Conservation (phyloP, 2,329 filamentous ascomycete genomes). For the Grosmannia penicillata region DNA sequence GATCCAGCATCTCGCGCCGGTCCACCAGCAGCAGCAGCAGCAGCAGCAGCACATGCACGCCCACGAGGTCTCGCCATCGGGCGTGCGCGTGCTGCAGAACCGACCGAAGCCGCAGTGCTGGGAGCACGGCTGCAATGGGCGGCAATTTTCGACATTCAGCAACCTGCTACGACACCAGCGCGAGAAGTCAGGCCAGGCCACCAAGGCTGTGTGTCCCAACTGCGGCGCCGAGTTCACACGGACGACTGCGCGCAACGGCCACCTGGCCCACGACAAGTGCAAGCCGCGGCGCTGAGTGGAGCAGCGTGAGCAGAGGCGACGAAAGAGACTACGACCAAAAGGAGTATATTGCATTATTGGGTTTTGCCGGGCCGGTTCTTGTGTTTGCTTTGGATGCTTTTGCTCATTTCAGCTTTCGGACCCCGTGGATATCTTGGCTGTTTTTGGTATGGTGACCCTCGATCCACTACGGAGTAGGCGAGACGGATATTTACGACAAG, state of each 20-base stretch:
- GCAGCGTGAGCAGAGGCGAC: neutral
- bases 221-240: conserved; percentile 90
- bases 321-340: too few species aligned
- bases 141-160: conserved; percentile 92
- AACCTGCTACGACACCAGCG: conserved; percentile 85
- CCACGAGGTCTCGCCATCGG: conserved; percentile 10
- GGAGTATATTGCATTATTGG: too few species aligned
- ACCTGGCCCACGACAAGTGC: conserved; percentile 78
- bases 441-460: too few species aligned
- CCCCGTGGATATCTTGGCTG: too few species aligned
- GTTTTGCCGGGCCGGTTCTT: too few species aligned
- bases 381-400: too few species aligned
- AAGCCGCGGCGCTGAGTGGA: conserved; percentile 44
- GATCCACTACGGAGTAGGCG: too few species aligned
- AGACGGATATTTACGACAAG: too few species aligned
- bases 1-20: too few species aligned
- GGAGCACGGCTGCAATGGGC: conserved; percentile 93
- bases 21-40: neutral
- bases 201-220: conserved; percentile 78
- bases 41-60: conserved; percentile 1
- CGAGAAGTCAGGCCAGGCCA: conserved; percentile 82
- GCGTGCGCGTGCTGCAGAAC: conserved; percentile 57
- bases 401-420: too few species aligned
- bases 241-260: conserved; percentile 77
- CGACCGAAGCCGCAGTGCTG: conserved; percentile 91